phyloP scores from a whole-genome alignment of 2,329 filamentous ascomycete genomes.

The Stachybotrys chartarum region DNA sequence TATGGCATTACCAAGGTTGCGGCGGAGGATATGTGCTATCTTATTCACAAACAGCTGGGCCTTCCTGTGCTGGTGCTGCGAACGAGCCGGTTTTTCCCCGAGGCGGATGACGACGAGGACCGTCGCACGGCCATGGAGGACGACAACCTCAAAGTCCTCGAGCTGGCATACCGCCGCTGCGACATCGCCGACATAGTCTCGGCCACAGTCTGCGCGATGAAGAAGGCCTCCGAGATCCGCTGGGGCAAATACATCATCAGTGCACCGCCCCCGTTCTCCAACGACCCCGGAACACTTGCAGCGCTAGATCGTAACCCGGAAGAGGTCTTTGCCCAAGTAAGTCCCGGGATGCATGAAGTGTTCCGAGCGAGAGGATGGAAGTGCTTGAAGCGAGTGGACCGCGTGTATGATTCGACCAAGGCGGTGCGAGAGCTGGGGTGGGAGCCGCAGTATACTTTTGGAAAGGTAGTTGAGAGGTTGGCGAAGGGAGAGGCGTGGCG shows the following conservation, averaged over 20 bases:
- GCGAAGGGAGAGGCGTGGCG: slow-evolving; percentile 25
- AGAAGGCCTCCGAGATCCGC: slow-evolving; percentile 18
- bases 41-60: slow-evolving; percentile 28
- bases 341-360: slow-evolving; percentile 18
- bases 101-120: slow-evolving; percentile 36
- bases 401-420: slow-evolving; percentile 37
- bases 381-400: slow-evolving; percentile 29
- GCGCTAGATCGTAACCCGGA: slow-evolving; percentile 24
- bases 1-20: slow-evolving; percentile 41
- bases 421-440: slow-evolving; percentile 34
- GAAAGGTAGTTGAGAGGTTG: slow-evolving; percentile 24
- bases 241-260: slow-evolving; percentile 37
- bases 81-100: slow-evolving; percentile 42
- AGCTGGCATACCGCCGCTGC: slow-evolving; percentile 36
- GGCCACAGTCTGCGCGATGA: slow-evolving; percentile 31
- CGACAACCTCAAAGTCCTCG: slow-evolving; percentile 41
- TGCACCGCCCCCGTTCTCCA: slow-evolving; percentile 31
- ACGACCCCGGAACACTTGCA: slow-evolving; percentile 20
- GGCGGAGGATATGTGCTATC: slow-evolving; percentile 38
- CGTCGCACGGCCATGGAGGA: slow-evolving; percentile 25
- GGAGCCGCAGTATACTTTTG: slow-evolving; percentile 34
- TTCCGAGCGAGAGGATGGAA: slow-evolving; percentile 27
- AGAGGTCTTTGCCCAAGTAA: slow-evolving; percentile 17
- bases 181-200: slow-evolving; percentile 36
- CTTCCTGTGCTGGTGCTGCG: slow-evolving; percentile 36